These are phyloP conservation scores for Fusarium sulawesiense DNA, from an alignment of 2,329 filamentous ascomycete genomes.

Conservation along the genomic window DNA sequence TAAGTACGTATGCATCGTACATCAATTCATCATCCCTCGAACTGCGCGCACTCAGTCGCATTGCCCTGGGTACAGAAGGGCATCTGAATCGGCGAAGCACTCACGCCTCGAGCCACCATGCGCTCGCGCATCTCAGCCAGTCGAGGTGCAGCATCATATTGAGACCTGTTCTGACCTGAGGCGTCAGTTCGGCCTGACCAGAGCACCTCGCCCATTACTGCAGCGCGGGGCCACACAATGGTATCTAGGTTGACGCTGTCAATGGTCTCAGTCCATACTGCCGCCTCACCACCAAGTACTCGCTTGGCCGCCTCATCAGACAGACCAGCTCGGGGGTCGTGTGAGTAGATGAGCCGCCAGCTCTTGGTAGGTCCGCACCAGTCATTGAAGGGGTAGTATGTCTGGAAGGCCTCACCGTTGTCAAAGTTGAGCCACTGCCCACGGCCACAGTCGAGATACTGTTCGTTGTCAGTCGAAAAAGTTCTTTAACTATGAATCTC, in stretches of 20 bases:
- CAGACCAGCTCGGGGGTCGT: constrained; percentile 77
- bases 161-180: constrained; percentile 74
- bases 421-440: constrained; percentile 82
- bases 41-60: constrained; percentile 44
- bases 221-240: constrained; percentile 81
- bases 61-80: constrained; percentile 54
- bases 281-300: constrained; percentile 83
- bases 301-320: constrained; percentile 70
- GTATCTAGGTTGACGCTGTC: constrained; percentile 80
- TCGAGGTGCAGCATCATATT: constrained; percentile 75
- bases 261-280: constrained; percentile 84
- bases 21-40: constrained; percentile 15
- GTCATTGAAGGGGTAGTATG: constrained; percentile 77
- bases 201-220: constrained; percentile 80
- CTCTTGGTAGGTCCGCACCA: constrained; percentile 85
- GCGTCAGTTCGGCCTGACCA: constrained; percentile 80
- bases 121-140: constrained; percentile 82
- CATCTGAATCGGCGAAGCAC: constrained; percentile 75
- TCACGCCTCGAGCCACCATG: constrained; percentile 74
- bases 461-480: constrained; percentile 34
- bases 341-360: constrained; percentile 84
- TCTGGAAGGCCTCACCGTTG: constrained; percentile 63
- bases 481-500: no score
- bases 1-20: neutral
- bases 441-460: constrained; percentile 87